phyloP scores from a whole-genome alignment of 2,329 filamentous ascomycete species.

The Eurotiales sp. region DNA sequence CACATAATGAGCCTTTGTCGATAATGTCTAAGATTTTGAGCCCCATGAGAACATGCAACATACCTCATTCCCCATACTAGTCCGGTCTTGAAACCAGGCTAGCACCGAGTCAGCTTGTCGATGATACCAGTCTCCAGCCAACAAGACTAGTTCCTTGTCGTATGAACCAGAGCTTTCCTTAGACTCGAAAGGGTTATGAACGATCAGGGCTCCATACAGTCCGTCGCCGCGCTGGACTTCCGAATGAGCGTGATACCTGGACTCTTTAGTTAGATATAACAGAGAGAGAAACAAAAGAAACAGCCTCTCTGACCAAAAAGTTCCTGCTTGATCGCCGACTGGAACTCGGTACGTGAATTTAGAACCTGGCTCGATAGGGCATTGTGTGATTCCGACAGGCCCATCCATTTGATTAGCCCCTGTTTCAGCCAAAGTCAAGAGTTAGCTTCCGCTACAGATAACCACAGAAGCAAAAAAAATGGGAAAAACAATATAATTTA shows the following conservation, averaged over 20 bases:
- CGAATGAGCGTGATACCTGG: slow-evolving; percentile 46
- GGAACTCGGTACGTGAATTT: background rate
- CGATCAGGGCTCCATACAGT: slow-evolving; percentile 45
- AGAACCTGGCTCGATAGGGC: slow-evolving; percentile 46
- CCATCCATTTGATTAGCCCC: slow-evolving; percentile 59
- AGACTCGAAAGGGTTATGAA: slow-evolving; percentile 36
- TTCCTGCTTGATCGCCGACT: background rate
- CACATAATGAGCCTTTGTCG: background rate
- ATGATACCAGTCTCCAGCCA: slow-evolving; percentile 51
- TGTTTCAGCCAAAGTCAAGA: background rate
- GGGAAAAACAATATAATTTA: slow-evolving; percentile 28
- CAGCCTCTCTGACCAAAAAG: background rate
- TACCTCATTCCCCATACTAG: slow-evolving; percentile 44
- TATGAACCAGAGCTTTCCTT: slow-evolving; percentile 17
- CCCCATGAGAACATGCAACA: background rate
- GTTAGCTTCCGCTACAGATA: background rate
- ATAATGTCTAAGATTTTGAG: background rate
- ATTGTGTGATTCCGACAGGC: slow-evolving; percentile 62
- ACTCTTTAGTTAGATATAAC: too few relatives aligned
- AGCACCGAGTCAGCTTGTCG: slow-evolving; percentile 37
- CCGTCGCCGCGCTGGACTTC: slow-evolving; percentile 43
- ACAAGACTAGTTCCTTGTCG: slow-evolving; percentile 27
- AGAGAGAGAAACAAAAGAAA: too few relatives aligned
- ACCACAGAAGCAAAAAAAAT: background rate
- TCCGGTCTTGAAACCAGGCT: slow-evolving; percentile 40